These are phyloP conservation scores for Silene uniflora DNA, from an alignment of 148 eudicot species.

Conservation along the genomic window DNA sequence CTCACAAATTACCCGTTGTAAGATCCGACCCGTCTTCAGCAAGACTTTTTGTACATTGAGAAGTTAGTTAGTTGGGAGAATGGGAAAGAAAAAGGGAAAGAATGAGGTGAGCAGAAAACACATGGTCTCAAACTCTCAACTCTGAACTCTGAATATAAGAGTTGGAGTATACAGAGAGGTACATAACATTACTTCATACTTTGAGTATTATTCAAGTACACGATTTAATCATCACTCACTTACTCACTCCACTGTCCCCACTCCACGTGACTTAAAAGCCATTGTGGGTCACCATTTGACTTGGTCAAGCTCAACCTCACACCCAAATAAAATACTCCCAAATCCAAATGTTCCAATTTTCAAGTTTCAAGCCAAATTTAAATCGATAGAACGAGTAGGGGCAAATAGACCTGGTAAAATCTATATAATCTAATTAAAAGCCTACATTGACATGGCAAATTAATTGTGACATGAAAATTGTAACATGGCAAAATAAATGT, in stretches of 20 bases:
- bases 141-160: background rate
- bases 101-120: conserved; percentile 9
- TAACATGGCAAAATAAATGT: no score
- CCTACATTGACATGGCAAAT: no score
- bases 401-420: no score
- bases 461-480: no score
- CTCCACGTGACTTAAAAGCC: background rate
- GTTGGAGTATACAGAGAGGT: background rate
- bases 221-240: background rate
- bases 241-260: background rate
- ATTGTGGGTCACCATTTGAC: background rate
- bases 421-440: no score
- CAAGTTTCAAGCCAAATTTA: no score
- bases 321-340: no score
- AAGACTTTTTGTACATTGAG: no score
- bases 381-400: no score
- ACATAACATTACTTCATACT: background rate
- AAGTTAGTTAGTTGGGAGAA: background rate
- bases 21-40: no score
- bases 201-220: conserved; percentile 18
- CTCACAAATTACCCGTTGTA: no score
- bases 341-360: no score
- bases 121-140: background rate
- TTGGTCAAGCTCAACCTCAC: background rate
- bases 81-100: conserved; percentile 1